Percentiles rank a stretch among this genome's conserved stretches.
phyloP scores from a whole-genome alignment of 495 filamentous ascomycete species.

The Daldinia caldariorum region DNA sequence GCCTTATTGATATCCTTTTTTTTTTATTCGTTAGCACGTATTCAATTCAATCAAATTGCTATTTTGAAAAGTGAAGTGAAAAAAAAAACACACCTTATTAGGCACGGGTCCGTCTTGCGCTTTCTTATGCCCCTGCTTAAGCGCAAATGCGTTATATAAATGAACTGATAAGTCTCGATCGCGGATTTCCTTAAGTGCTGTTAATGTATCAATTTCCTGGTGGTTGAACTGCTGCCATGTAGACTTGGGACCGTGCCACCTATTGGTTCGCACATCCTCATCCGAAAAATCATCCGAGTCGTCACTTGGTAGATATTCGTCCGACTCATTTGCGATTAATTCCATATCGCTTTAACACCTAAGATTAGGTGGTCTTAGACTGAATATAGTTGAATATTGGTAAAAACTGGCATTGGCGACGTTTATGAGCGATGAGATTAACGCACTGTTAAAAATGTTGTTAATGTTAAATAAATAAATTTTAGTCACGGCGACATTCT shows the following conservation, averaged over 20 bases:
- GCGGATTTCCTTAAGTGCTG: conserved; percentile 64
- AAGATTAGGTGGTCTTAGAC: neutral
- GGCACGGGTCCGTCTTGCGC: conserved; percentile 8
- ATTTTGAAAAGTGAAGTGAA: conserved; percentile 1
- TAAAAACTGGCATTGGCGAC: neutral
- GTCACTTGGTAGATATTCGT: conserved; percentile 32
- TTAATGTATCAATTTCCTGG: conserved; percentile 65
- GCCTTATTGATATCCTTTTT: conserved; percentile 36
- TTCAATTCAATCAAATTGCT: conserved; percentile 17
- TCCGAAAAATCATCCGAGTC: conserved; percentile 41
- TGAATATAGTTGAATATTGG: neutral
- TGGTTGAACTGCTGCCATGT: conserved; percentile 70
- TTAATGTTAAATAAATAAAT: conserved; percentile 14
- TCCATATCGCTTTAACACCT: conserved; percentile 33
- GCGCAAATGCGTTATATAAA: conserved; percentile 75
- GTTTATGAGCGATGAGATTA: neutral
- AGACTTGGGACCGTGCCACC: conserved; percentile 62
- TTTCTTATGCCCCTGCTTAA: conserved; percentile 55
- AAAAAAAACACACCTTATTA: conserved; percentile 7
- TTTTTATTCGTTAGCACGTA: neutral
- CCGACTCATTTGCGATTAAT: conserved; percentile 31
- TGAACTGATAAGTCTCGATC: conserved; percentile 75
- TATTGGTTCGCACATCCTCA: conserved; percentile 56
- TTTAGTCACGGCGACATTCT: neutral
- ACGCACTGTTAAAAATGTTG: conserved; percentile 9